Evolutionary conservation across 331 rosid genomes (phyloP), one percentile per base, ranked within the genome.

Genomic region (Dryas integrifolia): DNA sequence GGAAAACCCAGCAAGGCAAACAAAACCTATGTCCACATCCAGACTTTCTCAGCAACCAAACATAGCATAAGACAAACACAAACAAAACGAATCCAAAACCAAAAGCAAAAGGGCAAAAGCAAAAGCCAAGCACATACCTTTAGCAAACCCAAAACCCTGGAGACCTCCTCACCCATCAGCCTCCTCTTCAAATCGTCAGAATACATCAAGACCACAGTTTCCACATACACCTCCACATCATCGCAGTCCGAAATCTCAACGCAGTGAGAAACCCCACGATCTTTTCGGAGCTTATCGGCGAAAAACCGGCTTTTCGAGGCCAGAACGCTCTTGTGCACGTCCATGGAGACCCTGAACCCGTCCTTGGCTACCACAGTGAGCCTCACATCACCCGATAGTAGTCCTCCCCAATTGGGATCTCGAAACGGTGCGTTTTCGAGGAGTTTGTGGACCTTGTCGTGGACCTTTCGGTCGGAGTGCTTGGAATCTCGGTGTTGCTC

Each of bases 241-340:
- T 92, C 96, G 68, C 98, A 92, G 58, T 92, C 98, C 24, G 96
- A 90, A 76, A 92, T 90, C 87, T 92, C 98, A 53, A 90, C 96
- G 5, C 88, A 81, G 74, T 90, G 95, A 2, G 85, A 70, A 10
- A 86, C 57, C 15, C 80, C 88, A 15, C 75, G 62, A 0, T 83
- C 90, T 21, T 85, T 68, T 6, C 58, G 76, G 58, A 92, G 85
- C 83, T 88, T 90, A 57, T 88, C 98, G 4, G 91, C 91, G 65
- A 92, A 92, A 74, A 92, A 92, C 24, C 91, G 71, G 69, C 96
- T 90, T 86, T 88, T 92, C 57, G 77, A 85, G 0, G 82, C 82
- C 35, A 92, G 81, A 0, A 92, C 91, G 35, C 80, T 80, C 90
- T 84, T 88, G 62, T 87, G 88, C 10, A 88, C 95, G 1, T 90